phyloP scores from a whole-genome alignment of 305 asterid genomes.

The Solanum hybrid region DNA sequence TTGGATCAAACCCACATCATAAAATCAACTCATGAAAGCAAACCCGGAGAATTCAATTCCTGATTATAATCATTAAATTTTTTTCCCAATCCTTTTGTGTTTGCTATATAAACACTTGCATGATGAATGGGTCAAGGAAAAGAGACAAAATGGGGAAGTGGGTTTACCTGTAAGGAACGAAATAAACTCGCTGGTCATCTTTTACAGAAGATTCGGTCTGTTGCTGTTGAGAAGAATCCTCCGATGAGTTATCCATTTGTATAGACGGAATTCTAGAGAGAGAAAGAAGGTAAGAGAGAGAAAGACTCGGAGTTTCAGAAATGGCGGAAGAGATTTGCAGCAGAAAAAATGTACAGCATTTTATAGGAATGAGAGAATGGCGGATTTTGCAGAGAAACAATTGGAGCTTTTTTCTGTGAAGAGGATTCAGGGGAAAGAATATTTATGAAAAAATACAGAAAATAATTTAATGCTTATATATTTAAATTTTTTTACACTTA shows the following conservation, averaged over 20 bases:
- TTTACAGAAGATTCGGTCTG: conserved; percentile 24
- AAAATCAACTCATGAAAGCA: neutral
- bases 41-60: neutral
- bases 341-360: conserved; percentile 28
- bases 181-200: conserved; percentile 70
- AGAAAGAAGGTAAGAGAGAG: conserved; percentile 17
- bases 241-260: conserved; percentile 22
- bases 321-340: conserved; percentile 70
- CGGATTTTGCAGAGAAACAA: conserved; percentile 56
- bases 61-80: neutral
- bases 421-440: conserved; percentile 3
- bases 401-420: conserved; percentile 25
- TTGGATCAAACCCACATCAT: neutral
- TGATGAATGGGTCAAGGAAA: conserved; percentile 1
- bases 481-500: neutral
- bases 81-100: neutral
- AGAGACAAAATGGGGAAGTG: neutral
- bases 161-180: conserved; percentile 77
- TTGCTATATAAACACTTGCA: neutral
- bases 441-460: neutral
- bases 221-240: conserved; percentile 30
- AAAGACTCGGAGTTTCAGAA: conserved; percentile 43
- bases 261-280: conserved; percentile 12
- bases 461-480: neutral
- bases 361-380: conserved; percentile 14